A percentile compares a stretch with the other conserved stretches of the same genome.
Conservation (phyloP, 352 stramenopile species). For the Aphanomyces astaci region DNA sequence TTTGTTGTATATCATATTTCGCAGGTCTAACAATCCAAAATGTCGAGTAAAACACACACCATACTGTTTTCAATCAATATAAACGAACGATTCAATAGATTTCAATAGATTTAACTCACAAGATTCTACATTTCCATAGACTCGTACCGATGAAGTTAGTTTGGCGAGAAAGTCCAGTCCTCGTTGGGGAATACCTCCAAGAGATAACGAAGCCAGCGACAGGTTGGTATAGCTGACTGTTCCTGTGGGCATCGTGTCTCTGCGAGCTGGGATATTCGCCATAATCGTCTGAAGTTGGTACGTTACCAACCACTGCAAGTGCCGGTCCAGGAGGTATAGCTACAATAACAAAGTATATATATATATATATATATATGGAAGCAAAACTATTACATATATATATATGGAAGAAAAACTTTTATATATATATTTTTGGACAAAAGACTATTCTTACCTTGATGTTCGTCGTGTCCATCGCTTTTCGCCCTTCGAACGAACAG, state of each 20-base stretch:
- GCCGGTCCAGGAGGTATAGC: neutral
- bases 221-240: conserved; percentile 17
- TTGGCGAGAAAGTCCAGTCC: neutral
- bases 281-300: conserved; percentile 19
- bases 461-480: conserved; percentile 8
- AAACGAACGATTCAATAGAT: too few species aligned
- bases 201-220: neutral
- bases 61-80: too few species aligned
- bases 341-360: neutral
- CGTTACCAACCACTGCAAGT: conserved; percentile 1
- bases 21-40: too few species aligned
- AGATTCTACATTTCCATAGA: too few species aligned
- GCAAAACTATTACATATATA: too few species aligned
- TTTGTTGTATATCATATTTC: neutral
- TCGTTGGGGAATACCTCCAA: too few species aligned
- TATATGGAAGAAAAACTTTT: too few species aligned
- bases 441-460: too few species aligned
- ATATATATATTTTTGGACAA: too few species aligned
- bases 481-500: conserved; percentile 10
- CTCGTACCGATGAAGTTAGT: neutral
- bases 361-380: too few species aligned
- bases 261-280: conserved; percentile 10
- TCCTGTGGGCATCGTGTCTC: conserved; percentile 15
- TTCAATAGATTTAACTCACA: too few species aligned
- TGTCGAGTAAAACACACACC: too few species aligned